phyloP scores from a whole-genome alignment of 352 stramenopile species.

The Phytopythium aichiense region DNA sequence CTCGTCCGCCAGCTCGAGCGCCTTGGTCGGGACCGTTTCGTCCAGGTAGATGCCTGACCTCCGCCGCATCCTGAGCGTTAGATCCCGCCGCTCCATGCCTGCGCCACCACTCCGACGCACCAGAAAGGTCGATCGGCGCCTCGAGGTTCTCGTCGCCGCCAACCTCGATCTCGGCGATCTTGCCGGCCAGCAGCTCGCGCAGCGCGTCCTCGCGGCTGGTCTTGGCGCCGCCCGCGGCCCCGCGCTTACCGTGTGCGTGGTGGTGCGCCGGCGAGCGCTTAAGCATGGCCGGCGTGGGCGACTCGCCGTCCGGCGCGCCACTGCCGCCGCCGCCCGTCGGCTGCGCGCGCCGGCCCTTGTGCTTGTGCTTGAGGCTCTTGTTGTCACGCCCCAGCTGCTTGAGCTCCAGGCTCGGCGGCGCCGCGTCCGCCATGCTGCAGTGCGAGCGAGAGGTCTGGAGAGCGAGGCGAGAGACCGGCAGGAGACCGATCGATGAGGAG shows the following conservation, averaged over 20 bases:
- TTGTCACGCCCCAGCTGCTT: constrained; percentile 48
- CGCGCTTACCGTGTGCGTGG: constrained; percentile 20
- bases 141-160: constrained; percentile 77
- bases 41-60: constrained; percentile 59
- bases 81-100: not conserved
- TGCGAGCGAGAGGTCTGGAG: not conserved
- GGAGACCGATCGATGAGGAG: not conserved
- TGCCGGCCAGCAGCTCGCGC: constrained; percentile 72
- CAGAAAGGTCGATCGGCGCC: constrained; percentile 63
- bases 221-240: constrained; percentile 9
- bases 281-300: not conserved
- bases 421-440: constrained; percentile 23
- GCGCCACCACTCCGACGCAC: constrained; percentile 10
- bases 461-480: not conserved
- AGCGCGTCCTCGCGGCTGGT: constrained; percentile 47
- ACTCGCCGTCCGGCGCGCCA: not conserved
- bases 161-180: constrained; percentile 85
- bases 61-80: not conserved
- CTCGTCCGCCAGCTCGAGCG: constrained; percentile 26
- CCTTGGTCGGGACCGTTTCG: constrained; percentile 32
- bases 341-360: constrained; percentile 56
- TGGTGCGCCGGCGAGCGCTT: constrained; percentile 26
- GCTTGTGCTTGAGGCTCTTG: constrained; percentile 84
- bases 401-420: constrained; percentile 43
- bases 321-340: constrained; percentile 13